Base-by-base conservation (phyloP, 495 filamentous ascomycete genomes). In the Neurospora sp. region DNA sequence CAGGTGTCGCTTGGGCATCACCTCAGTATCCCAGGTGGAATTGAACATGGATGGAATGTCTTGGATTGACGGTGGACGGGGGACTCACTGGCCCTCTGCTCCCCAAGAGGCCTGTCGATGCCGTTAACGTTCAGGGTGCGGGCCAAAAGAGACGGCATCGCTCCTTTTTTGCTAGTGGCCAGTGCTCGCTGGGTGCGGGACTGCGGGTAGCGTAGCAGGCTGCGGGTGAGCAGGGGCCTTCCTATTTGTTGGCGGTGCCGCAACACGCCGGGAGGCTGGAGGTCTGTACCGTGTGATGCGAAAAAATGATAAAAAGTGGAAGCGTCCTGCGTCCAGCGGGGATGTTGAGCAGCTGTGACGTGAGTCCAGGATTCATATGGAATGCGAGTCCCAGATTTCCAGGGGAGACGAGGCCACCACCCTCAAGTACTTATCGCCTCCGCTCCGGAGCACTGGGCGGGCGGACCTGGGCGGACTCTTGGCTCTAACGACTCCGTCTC, bases 221-320 rank as follows among this genome's bases (percentile, higher is more conserved):
- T 37, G 70, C 69, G 70, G 46, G 73, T 31, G 72, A 72, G 74
- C 74, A 54, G 66, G 16, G 76, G 44, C 23, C 31, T 54, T 73
- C 70, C 31, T 75, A 75, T 77, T 77, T 75, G 74, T 71, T 71
- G 75, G 70, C 44, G 60, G 54, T 74, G 72, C 72, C 75, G 73
- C 72, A 70, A 70, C 46, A 74, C 71, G 70, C 75, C 75, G 23
- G 74, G 73, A 76, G 75, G 73, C 70, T 75, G 54, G 73, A 72
- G 44, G 71, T 35, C 38, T 71, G 75, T 72, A 78, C 70, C 77
- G 77, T 78, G 77, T 77, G 77, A 79, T 79, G 77, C 42, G 70
- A 75, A 74, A 73, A 49, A 27, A 71, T 72, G 71, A 77, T 66
- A 74, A 72, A 74, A 74, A 72, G 54, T 42, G 70, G 71, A 73